Evolutionary conservation across 352 stramenopile genomes (phyloP).

Genomic region (Globisporangium cederbergense): DNA sequence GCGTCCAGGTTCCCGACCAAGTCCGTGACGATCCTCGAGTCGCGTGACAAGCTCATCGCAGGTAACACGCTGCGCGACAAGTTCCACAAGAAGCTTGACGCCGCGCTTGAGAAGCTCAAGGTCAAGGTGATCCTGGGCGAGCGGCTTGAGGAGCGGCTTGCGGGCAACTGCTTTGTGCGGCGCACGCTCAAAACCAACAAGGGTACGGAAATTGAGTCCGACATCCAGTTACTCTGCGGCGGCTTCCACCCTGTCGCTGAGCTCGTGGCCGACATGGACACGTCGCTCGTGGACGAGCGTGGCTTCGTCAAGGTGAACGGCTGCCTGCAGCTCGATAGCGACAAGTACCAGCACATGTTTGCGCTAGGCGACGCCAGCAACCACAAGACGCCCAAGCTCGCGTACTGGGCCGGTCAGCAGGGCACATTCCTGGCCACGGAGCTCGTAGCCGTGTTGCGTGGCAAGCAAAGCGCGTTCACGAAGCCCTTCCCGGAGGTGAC

Average conservation of each 20-base stretch:
- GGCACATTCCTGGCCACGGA: slow-evolving; percentile 38
- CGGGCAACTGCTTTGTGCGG: slow-evolving; percentile 27
- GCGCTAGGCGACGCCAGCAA: slow-evolving; percentile 52
- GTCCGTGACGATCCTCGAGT: slow-evolving; percentile 50
- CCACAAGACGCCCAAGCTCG: slow-evolving; percentile 44
- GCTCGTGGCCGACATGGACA: slow-evolving; percentile 36
- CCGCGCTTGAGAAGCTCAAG: slow-evolving; percentile 31
- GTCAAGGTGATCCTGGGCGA: slow-evolving; percentile 59
- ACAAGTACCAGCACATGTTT: slow-evolving; percentile 48
- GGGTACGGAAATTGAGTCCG: slow-evolving; percentile 38
- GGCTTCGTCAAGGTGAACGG: slow-evolving; percentile 48
- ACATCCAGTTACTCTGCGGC: slow-evolving; percentile 54
- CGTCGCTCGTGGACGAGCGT: slow-evolving; percentile 30
- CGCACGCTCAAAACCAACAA: slow-evolving; percentile 40
- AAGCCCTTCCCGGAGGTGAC: slow-evolving; percentile 29
- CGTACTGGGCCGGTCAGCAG: slow-evolving; percentile 36
- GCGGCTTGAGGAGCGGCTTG: slow-evolving; percentile 36
- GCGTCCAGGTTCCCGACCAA: slow-evolving; percentile 40
- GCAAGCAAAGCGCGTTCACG: slow-evolving; percentile 17
- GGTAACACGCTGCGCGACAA: slow-evolving; percentile 40
- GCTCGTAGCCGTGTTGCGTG: slow-evolving; percentile 25
- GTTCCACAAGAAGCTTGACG: slow-evolving; percentile 35
- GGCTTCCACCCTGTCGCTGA: slow-evolving; percentile 24
- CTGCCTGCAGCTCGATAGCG: slow-evolving; percentile 41
- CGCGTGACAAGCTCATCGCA: slow-evolving; percentile 23